Percentiles rank a stretch among this genome's conserved stretches.
Conservation (phyloP, 2,329 filamentous ascomycete genomes). For the Pezicula neosporulosa region DNA sequence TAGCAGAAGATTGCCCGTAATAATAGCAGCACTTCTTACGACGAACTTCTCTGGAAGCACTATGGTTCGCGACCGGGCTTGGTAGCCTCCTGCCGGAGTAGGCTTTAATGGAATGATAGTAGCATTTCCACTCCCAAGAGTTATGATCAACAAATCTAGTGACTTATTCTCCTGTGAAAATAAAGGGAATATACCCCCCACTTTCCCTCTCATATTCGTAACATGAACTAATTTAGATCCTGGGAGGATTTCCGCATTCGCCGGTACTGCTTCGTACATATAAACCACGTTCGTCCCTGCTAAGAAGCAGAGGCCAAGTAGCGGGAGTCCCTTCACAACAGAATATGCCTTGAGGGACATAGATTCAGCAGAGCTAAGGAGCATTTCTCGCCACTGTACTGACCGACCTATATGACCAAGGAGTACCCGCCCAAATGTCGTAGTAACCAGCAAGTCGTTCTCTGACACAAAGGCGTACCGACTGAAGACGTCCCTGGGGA, state of each 20-base stretch:
- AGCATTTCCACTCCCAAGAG: constrained; percentile 32
- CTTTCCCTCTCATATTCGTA: constrained; percentile 19
- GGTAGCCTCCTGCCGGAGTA: constrained; percentile 4
- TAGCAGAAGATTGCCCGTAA: constrained; percentile 35
- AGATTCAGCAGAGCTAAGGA: constrained; percentile 14
- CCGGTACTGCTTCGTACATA: constrained; percentile 9
- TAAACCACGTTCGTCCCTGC: constrained; percentile 37
- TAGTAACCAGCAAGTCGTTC: constrained; percentile 50
- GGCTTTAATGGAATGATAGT: constrained; percentile 22
- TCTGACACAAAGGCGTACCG: constrained; percentile 61
- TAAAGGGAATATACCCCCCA: constrained; percentile 29
- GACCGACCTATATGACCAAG: constrained; percentile 31
- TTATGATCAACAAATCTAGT: constrained; percentile 20
- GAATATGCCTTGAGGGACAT: constrained; percentile 42
- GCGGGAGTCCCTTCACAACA: constrained; percentile 34
- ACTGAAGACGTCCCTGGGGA: constrained; percentile 45
- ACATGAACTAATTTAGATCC: constrained; percentile 5
- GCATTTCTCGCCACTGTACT: constrained; percentile 25
- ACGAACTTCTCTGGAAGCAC: constrained; percentile 40
- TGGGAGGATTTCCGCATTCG: too few relatives aligned
- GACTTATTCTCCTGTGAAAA: constrained; percentile 1
- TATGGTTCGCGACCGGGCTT: constrained; percentile 4
- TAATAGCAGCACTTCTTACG: constrained; percentile 45
- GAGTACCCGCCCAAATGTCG: constrained; percentile 58
- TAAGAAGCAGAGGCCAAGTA: constrained; percentile 37